Base-by-base conservation (phyloP, 2,329 filamentous ascomycete species). In the Hypoxylon sp. region DNA sequence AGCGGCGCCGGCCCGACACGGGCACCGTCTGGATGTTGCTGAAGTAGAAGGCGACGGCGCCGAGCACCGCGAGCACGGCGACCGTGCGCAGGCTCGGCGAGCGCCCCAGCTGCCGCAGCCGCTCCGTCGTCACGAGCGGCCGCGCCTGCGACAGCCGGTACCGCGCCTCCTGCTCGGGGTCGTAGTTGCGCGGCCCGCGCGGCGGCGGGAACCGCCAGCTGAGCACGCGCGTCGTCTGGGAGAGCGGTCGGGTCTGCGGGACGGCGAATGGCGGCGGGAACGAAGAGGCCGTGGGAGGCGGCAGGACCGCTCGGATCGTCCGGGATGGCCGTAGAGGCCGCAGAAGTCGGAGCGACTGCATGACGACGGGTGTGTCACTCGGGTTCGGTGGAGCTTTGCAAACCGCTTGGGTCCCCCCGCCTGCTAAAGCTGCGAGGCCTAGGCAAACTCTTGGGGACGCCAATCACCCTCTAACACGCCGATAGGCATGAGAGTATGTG, bases 21-120 rank as follows among this genome's bases (percentile, higher is more conserved):
- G 90, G 89, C 11, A 93, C 89, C 26, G 82, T 83, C 72, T 94
- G 88, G 37, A 90, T 77, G 70, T 92, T 88, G 69, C 77, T 80
- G 52, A 86, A 78, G 77, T 92, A 92, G 70, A 92, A 86, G 7
- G 70, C 69, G 1, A 79, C 67, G 3, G 81, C 83, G 38, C 74
- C 78, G n/a, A 73, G 67, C 13, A 78, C 71, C 23, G 77, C 76
- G 11, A 77, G 58, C 0, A 76, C 62, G 13, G 80, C 70, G 11
- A 83, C 72, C 23, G 75, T 67, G 52, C 75, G 73, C 40, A 78
- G 77, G 48, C 67, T 72, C 20, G 73, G 73, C 55, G 73, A 74
- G 31, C 72, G 71, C 21, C 70, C 52, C 38, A 75, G 61, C 3
- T 68, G 66, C 41, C 61, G 51, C 11, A 79, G 42, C n/a, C 74